Percentiles rank a stretch among this genome's conserved stretches.
Conservation (phyloP, 2,329 filamentous ascomycete genomes). For the Podosphaera xanthii region DNA sequence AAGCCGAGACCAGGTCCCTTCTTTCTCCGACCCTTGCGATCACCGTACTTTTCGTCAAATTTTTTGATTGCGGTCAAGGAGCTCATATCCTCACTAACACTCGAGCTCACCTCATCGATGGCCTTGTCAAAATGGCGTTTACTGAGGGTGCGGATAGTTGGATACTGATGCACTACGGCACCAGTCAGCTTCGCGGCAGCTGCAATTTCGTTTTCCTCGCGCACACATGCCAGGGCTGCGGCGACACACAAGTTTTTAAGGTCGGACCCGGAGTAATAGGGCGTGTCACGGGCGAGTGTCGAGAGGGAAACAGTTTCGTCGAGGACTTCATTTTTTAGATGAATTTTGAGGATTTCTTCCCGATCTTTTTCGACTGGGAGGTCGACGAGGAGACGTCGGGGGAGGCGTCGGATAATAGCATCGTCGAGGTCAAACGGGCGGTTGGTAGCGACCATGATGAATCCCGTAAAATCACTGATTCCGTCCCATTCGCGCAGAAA, state of each 20-base stretch:
- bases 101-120: conserved; percentile 71
- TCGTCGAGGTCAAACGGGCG: conserved; percentile 87
- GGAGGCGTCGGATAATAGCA: conserved; percentile 55
- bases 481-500: conserved; percentile 96
- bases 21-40: conserved; percentile 45
- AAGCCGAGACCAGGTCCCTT: conserved; percentile 35
- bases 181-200: conserved; percentile 18
- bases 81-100: conserved; percentile 83
- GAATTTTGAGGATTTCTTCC: conserved; percentile 44
- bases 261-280: conserved; percentile 63
- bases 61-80: conserved; percentile 69
- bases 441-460: conserved; percentile 97
- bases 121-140: conserved; percentile 63
- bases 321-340: conserved; percentile 44
- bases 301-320: conserved; percentile 36
- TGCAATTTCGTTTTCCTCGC: conserved; percentile 31
- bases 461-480: conserved; percentile 57
- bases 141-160: conserved; percentile 42
- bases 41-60: conserved; percentile 89
- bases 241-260: conserved; percentile 66
- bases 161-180: conserved; percentile 27
- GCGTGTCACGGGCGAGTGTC: conserved; percentile 40
- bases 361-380: conserved; percentile 44
- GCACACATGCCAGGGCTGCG: conserved; percentile 55
- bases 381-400: conserved; percentile 50